Evolutionary conservation across 805 yeast genomes (phyloP), one percentile per base, ranked within the genome.

Genomic region (Hyphopichia homilentoma): DNA sequence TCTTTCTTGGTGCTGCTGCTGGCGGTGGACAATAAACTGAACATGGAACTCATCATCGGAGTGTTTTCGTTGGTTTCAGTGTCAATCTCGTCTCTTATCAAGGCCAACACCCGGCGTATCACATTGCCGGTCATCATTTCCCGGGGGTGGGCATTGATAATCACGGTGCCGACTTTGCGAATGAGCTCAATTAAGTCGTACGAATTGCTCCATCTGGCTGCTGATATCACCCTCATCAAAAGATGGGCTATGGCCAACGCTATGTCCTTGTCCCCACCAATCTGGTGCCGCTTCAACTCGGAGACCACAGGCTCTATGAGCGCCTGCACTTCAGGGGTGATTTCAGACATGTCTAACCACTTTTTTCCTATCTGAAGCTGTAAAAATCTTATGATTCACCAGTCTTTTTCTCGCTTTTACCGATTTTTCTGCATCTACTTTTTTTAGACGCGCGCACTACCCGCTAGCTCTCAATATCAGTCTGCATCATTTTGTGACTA

Each of bases 51-150:
- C 47, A 81, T 78, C 70, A 81, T 77, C 2, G 86, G 79, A 11
- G 65, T 58, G 38, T 50, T 51, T 7, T 64, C 55, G 16, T 52
- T 50, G 29, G 52, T 55, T 24, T 57, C 65, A 30, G 76, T 79
- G 39, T 75, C 86, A 19, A 81, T 74, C 54, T 89, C 96, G 46
- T 93, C 97, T 47, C 97, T 70, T 31, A 90, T 79, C 34, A 85
- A 64, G 1, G 95, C 88, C 42, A 93, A 65, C 1, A 90, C 89
- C 52, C 98, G 73, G 54, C 97, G 75, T 12, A 90, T 83, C 23
- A 93, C 81, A 55, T 93, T 93, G 7, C 97, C 97, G 34, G 89
- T 77, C 3, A 88, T 75, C 45, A 88, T 80, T 47, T 89, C 95
- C 42, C 86, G 74, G 6, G 97, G 97, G 50, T 85, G 93, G 3